A percentile compares a stretch with the other conserved stretches of the same genome.
phyloP scores from a whole-genome alignment of 352 stramenopile species.

The Phytophthora pisi region DNA sequence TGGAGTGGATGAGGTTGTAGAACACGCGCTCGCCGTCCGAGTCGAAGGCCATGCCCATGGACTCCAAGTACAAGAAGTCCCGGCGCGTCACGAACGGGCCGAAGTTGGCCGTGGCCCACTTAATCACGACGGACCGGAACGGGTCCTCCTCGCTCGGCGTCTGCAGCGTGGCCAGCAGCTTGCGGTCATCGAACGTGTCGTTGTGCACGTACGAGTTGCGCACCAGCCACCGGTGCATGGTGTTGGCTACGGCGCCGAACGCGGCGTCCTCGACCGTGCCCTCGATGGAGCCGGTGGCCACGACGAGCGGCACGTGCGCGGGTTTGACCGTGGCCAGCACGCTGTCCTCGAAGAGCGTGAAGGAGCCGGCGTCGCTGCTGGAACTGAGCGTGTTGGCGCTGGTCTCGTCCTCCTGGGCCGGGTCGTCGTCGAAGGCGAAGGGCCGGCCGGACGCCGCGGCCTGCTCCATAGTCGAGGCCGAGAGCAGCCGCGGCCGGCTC shows the following conservation, averaged over 20 bases:
- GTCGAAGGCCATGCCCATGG: slow-evolving; percentile 47
- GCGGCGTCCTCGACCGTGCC: slow-evolving; percentile 41
- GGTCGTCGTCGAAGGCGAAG: slow-evolving; percentile 29
- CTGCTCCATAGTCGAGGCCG: slow-evolving; percentile 34
- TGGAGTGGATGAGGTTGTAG: slow-evolving; percentile 50
- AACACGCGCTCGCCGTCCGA: slow-evolving; percentile 45
- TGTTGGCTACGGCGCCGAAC: slow-evolving; percentile 42
- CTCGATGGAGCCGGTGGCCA: slow-evolving; percentile 42
- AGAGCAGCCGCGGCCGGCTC: slow-evolving; percentile 45
- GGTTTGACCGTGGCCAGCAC: slow-evolving; percentile 35
- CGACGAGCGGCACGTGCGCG: slow-evolving; percentile 33
- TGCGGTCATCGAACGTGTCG: slow-evolving; percentile 39
- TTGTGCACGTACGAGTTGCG: slow-evolving; percentile 46
- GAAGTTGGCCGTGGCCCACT: slow-evolving; percentile 42
- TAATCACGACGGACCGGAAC: slow-evolving; percentile 50
- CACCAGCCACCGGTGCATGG: slow-evolving; percentile 32
- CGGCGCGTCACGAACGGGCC: slow-evolving; percentile 38
- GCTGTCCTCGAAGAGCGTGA: slow-evolving; percentile 40
- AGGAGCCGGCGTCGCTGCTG: slow-evolving; percentile 39
- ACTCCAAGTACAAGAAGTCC: slow-evolving; percentile 47
- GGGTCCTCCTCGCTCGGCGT: slow-evolving; percentile 43
- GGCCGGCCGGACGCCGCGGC: slow-evolving; percentile 19
- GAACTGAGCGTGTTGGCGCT: slow-evolving; percentile 36
- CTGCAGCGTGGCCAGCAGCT: slow-evolving; percentile 45
- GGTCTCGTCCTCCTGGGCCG: slow-evolving; percentile 19